Conservation (phyloP, 2,329 filamentous ascomycete genomes). For the Aspergillus novofumigatus region DNA sequence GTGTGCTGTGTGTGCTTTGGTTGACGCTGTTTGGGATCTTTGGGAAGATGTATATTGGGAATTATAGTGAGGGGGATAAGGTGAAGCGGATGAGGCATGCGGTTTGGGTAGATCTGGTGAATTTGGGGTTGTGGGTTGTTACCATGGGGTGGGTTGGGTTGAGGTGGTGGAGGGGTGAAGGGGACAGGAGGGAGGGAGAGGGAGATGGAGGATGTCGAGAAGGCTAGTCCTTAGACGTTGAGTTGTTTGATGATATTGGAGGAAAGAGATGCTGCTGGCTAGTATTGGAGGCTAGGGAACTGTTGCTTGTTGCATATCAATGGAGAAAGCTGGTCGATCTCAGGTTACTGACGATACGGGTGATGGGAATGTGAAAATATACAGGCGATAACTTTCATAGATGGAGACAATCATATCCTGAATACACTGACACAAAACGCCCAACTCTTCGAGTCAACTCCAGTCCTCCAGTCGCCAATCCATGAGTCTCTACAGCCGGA, state of each 20-base stretch:
- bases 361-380: neutral
- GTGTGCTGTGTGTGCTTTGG: conserved; percentile 72
- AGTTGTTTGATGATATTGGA: neutral
- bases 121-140: conserved; percentile 71
- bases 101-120: conserved; percentile 76
- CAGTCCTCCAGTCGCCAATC: neutral
- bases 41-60: conserved; percentile 70
- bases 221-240: conserved; percentile 1
- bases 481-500: neutral
- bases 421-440: neutral
- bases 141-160: conserved; percentile 45
- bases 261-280: neutral
- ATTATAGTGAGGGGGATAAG: conserved; percentile 11
- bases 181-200: conserved; percentile 21
- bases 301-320: neutral
- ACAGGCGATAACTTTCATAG: neutral
- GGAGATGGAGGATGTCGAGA: conserved; percentile 16
- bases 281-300: neutral
- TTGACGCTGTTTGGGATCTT: conserved; percentile 80
- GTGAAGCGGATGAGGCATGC: conserved; percentile 78
- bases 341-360: neutral
- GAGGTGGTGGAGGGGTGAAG: conserved; percentile 29
- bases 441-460: neutral
- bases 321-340: neutral
- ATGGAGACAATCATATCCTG: neutral